Percentiles rank a stretch among this genome's conserved stretches.
Evolutionary conservation across 495 filamentous ascomycete genomes (phyloP).

Genomic region (Aspergillus haitiensis): DNA sequence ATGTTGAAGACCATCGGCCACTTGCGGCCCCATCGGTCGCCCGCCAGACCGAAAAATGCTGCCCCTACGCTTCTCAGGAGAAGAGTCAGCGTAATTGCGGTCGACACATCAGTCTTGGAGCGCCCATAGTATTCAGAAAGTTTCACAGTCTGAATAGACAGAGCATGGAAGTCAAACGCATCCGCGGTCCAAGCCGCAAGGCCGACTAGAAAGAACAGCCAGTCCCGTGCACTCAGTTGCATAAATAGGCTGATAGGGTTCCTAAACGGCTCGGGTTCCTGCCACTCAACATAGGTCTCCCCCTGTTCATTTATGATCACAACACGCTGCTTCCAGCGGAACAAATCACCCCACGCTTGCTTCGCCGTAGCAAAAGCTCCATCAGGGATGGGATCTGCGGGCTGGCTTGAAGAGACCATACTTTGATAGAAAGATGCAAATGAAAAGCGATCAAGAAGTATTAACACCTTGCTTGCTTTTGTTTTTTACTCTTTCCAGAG

Average conservation of each 20-base stretch:
- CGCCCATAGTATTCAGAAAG: conserved; percentile 64
- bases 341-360: conserved; percentile 62
- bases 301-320: conserved; percentile 59
- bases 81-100: conserved; percentile 73
- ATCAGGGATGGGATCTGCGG: conserved; percentile 58
- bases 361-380: conserved; percentile 58
- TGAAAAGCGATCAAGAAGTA: background rate
- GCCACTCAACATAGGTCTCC: conserved; percentile 56
- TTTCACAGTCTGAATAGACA: conserved; percentile 70
- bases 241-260: conserved; percentile 63
- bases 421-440: background rate
- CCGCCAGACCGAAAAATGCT: conserved; percentile 67
- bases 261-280: conserved; percentile 53
- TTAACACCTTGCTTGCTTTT: background rate
- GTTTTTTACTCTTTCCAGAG: background rate
- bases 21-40: conserved; percentile 75
- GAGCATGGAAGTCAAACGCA: conserved; percentile 75
- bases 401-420: conserved; percentile 40
- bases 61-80: conserved; percentile 71
- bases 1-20: conserved; percentile 79
- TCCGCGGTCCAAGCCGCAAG: conserved; percentile 67
- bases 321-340: conserved; percentile 67
- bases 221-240: conserved; percentile 54
- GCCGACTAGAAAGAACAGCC: conserved; percentile 66
- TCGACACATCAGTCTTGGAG: conserved; percentile 66